phyloP scores from a whole-genome alignment of 140 eudicot genomes.

The Erigeron philadelphicus region DNA sequence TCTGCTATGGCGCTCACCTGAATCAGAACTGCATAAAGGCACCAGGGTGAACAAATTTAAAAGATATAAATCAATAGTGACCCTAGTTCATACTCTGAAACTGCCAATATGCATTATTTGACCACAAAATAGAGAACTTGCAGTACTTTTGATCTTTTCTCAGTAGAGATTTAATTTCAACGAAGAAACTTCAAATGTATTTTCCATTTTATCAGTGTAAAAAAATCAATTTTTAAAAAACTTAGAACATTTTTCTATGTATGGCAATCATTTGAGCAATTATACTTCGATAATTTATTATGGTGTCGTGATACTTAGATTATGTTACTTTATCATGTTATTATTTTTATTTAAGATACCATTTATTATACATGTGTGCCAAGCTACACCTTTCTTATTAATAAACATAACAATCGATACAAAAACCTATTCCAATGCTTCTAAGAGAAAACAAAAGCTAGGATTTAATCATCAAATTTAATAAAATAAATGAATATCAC shows the following conservation, averaged over 20 bases:
- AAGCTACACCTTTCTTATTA: neutral
- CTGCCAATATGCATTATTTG: neutral
- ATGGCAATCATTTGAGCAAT: too few relatives aligned
- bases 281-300: neutral
- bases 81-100: constrained; percentile 9
- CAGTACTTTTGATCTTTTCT: neutral
- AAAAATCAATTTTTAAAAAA: neutral
- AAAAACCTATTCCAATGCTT: neutral
- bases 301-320: neutral
- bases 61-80: neutral
- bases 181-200: neutral
- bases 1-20: constrained; percentile 44
- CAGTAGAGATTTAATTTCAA: neutral
- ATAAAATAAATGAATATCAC: neutral
- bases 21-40: constrained; percentile 42
- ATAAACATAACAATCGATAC: neutral
- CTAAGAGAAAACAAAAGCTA: neutral
- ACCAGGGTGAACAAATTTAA: neutral
- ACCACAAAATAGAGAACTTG: neutral
- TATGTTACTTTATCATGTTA: neutral
- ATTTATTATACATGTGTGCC: neutral
- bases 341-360: too few relatives aligned
- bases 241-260: neutral
- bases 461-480: neutral
- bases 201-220: neutral